Base-by-base conservation (phyloP, 495 filamentous ascomycete genomes). In the Stereocaulon alpinum region DNA sequence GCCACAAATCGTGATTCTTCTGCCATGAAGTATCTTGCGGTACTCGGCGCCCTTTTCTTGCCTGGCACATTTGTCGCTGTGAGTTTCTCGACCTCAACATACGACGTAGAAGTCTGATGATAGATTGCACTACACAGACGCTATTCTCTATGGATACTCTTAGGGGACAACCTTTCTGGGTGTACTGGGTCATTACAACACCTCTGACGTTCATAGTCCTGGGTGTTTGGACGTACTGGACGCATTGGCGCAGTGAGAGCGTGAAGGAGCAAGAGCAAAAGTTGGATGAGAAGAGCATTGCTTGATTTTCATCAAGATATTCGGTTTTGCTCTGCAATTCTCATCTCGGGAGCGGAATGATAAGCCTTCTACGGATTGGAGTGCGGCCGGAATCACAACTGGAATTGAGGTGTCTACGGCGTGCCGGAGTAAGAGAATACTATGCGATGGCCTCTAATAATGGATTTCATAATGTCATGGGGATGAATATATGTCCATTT, bases 1-100 rank as follows among this genome's bases (percentile, higher is more conserved):
- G 50, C 60, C 24, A 66, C 44, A 37, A 54, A 57, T 27, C 49
- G 55, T n/a, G 65, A 67, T 55, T 59, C 50, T 47, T 20, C 59
- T 10, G 61, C 65, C 9, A 65, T 68, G 65, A 68, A 68, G 59
- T 62, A 66, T 14, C 45, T 68, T 15, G 66, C 65, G 3, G 20
- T 62, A 10, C 24, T 68, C 22, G 67, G 62, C 6, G 49, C 64
- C 44, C 2, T 60, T 10, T 68, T 68, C 53, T 44, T 68, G 5
- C 66, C 66, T 7, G 62, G 61, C n/a, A 68, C 66, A n/a, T 64
- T 59, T 27, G 52, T 62, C 18, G 60, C 63, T 48, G 45, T 48
- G 20, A 48, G 45, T 48, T 4, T 2, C 5, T 22, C 18, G 14
- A 48, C 11, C 7, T 15, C 45, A 29, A 15, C 22, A 15, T 2